Conservation (phyloP, 805 yeast genomes). For the Candida koratica region DNA sequence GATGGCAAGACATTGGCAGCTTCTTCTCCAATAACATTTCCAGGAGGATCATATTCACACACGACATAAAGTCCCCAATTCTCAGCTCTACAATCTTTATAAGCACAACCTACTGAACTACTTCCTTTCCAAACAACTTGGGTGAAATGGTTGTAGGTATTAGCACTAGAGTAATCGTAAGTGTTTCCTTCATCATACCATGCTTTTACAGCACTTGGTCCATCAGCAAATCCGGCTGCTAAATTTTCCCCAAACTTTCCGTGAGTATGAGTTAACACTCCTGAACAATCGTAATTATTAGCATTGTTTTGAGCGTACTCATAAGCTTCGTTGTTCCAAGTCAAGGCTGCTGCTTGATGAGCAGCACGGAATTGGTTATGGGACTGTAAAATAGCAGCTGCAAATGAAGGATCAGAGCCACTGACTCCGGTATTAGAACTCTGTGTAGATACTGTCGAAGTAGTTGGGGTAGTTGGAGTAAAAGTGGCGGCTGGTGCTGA, state of each 20-base stretch:
- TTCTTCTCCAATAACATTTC: conserved; percentile 55
- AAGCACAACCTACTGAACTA: conserved; percentile 69
- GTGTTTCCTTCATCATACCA: conserved; percentile 39
- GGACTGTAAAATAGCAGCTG: conserved; percentile 45
- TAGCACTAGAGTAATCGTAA: conserved; percentile 29
- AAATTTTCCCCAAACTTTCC: conserved; percentile 40
- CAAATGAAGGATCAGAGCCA: conserved; percentile 29
- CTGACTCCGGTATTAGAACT: conserved; percentile 15
- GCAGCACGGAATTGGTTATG: conserved; percentile 57
- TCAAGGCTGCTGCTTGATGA: conserved; percentile 49
- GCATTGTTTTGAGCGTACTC: conserved; percentile 50
- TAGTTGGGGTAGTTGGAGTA: conserved; percentile 2
- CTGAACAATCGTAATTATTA: conserved; percentile 46
- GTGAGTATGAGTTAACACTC: conserved; percentile 35
- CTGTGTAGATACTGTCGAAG: conserved; percentile 5
- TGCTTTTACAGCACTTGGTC: conserved; percentile 33
- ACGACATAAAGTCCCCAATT: conserved; percentile 56
- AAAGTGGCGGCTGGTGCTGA: neutral
- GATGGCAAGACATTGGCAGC: conserved; percentile 19
- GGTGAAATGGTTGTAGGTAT: conserved; percentile 61
- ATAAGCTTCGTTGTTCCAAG: conserved; percentile 56
- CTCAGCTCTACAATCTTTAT: conserved; percentile 48
- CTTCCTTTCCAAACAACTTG: conserved; percentile 72
- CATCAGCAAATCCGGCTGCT: conserved; percentile 33
- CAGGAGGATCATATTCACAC: conserved; percentile 75